These are phyloP conservation scores for Neurospora sp. DNA, from an alignment of 2,329 filamentous ascomycete genomes.

Conservation along the genomic window DNA sequence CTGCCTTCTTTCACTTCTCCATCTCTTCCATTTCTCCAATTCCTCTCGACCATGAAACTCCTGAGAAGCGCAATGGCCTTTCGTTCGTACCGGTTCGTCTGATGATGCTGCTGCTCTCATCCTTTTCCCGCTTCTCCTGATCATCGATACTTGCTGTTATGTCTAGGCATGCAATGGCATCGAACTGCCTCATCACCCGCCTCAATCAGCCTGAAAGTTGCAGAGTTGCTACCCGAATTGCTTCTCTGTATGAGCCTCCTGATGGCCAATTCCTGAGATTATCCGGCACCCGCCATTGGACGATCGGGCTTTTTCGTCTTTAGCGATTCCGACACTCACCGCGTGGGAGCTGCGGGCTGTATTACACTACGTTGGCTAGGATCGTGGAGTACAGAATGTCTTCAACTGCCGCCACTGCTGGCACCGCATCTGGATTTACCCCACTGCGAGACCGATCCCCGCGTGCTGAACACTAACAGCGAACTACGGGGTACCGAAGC, in stretches of 20 bases:
- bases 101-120: neutral
- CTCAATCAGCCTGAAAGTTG: neutral
- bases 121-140: neutral
- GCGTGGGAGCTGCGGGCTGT: neutral
- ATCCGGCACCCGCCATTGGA: slow-evolving; percentile 11
- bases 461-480: neutral
- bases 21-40: neutral
- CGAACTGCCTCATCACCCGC: neutral
- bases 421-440: neutral
- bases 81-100: neutral
- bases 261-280: slow-evolving; percentile 3
- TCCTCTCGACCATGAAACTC: neutral
- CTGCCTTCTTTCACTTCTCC: neutral
- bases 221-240: neutral
- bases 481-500: neutral
- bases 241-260: neutral
- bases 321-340: neutral
- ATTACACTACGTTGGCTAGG: neutral
- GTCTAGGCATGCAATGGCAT: neutral
- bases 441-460: neutral
- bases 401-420: too few species aligned
- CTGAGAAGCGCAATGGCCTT: neutral
- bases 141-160: neutral
- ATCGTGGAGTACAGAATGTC: neutral
- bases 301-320: neutral